phyloP scores from a whole-genome alignment of 169 alveolate genomes.

The Theileria orientalis region DNA sequence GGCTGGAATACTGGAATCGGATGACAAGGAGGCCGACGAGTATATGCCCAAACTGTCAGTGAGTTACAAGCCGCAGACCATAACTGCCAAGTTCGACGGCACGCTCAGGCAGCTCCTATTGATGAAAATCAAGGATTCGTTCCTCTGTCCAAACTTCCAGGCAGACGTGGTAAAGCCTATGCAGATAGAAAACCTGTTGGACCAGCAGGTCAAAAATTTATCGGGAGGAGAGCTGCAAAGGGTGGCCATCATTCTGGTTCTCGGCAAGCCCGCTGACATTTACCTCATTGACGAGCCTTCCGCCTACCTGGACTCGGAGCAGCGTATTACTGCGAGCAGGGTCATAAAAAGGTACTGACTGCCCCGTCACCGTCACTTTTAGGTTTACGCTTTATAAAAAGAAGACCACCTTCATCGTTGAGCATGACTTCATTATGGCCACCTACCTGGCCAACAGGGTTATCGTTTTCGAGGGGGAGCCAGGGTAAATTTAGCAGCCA shows the following conservation, averaged over 20 bases:
- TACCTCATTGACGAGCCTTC: constrained; percentile 99
- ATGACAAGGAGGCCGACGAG: constrained; percentile 79
- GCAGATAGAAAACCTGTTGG: constrained; percentile 89
- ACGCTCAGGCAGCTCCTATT: constrained; percentile 91
- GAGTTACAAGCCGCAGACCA: constrained; percentile 97
- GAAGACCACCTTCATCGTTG: constrained; percentile 98
- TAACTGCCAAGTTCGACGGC: constrained; percentile 97
- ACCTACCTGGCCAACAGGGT: constrained; percentile 99
- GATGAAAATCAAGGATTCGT: constrained; percentile 88
- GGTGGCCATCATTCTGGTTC: constrained; percentile 95
- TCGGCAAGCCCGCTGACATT: constrained; percentile 97
- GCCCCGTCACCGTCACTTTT: not conserved
- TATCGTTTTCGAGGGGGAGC: constrained; percentile 96
- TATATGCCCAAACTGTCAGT: constrained; percentile 90
- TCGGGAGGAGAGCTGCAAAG: constrained; percentile 99
- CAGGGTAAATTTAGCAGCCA: constrained; percentile 88
- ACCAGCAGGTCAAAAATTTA: constrained; percentile 92
- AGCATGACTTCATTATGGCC: constrained; percentile 99
- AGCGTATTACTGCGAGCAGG: constrained; percentile 97
- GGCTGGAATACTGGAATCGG: constrained; percentile 94
- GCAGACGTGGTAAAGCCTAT: constrained; percentile 97
- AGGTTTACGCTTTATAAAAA: constrained; percentile 93
- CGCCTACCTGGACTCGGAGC: constrained; percentile 99
- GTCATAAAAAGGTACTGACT: constrained; percentile 89
- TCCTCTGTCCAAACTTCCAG: constrained; percentile 90